Conservation (phyloP, 2,329 filamentous ascomycete genomes). For the Trichoderma sp. region DNA sequence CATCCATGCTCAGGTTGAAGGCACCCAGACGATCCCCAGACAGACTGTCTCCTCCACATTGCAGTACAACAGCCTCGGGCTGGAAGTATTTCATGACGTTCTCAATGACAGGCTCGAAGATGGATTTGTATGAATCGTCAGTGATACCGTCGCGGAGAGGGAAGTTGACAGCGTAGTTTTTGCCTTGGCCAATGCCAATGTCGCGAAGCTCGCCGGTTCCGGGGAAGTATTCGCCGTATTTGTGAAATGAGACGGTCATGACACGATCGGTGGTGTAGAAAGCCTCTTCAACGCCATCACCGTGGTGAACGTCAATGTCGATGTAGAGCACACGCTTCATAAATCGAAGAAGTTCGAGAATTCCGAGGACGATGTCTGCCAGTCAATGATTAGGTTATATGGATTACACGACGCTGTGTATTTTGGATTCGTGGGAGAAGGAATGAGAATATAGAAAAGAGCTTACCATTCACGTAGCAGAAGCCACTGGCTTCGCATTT, state of each 20-base stretch:
- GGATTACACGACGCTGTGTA: neutral
- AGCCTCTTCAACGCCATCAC: constrained; percentile 89
- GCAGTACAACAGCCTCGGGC: constrained; percentile 88
- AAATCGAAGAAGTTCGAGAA: constrained; percentile 85
- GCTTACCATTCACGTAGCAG: constrained; percentile 91
- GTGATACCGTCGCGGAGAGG: constrained; percentile 90
- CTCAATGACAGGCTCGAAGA: constrained; percentile 88
- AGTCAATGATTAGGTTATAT: constrained; percentile 10
- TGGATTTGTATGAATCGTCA: constrained; percentile 82
- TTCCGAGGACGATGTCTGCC: constrained; percentile 90
- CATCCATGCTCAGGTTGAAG: constrained; percentile 97
- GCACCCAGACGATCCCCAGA: constrained; percentile 92
- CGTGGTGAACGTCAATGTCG: constrained; percentile 93
- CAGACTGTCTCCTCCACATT: constrained; percentile 93
- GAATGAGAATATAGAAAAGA: neutral
- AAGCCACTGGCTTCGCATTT: constrained; percentile 96
- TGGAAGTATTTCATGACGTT: constrained; percentile 85
- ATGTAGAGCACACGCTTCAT: constrained; percentile 97
- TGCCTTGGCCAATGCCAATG: constrained; percentile 83
- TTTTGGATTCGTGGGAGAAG: neutral
- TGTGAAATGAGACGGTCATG: constrained; percentile 93
- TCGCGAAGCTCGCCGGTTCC: constrained; percentile 86
- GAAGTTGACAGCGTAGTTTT: constrained; percentile 89
- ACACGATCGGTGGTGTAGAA: constrained; percentile 92
- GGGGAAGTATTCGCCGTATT: constrained; percentile 95